phyloP scores from a whole-genome alignment of 805 yeast species.

The Wickerhamomyces tratensis region DNA sequence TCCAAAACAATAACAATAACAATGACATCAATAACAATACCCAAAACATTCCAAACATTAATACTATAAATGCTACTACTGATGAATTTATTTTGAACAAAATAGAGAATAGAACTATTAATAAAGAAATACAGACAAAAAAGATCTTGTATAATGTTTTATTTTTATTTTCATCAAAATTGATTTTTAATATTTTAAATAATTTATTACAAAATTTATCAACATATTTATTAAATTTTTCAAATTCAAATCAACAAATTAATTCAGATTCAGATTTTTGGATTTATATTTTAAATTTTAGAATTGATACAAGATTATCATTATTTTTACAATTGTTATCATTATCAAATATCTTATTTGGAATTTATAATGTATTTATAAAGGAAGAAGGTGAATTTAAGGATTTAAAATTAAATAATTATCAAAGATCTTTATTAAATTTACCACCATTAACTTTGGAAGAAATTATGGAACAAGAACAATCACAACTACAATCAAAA shows the following conservation, averaged over 20 bases:
- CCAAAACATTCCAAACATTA: too few relatives aligned
- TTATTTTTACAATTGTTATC: conserved; percentile 19
- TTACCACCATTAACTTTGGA: conserved; percentile 14
- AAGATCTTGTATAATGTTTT: conserved; percentile 23
- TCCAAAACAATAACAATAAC: too few relatives aligned
- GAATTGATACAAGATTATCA: conserved; percentile 13
- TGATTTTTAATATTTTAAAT: conserved; percentile 13
- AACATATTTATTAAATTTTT: conserved; percentile 5
- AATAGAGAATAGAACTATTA: conserved; percentile 25
- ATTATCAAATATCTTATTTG: conserved; percentile 19
- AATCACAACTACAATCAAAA: not conserved
- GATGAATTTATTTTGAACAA: conserved; percentile 6
- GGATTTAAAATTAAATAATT: conserved; percentile 21
- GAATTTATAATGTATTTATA: conserved; percentile 20
- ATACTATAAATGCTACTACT: too few relatives aligned
- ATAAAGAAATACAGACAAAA: conserved; percentile 30
- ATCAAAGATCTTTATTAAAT: conserved; percentile 26
- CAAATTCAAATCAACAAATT: conserved; percentile 10
- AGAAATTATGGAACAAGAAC: conserved; percentile 3
- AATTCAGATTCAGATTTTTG: conserved; percentile 8
- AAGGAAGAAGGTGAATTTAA: conserved; percentile 20
- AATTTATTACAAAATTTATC: conserved; percentile 10
- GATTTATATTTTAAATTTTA: conserved; percentile 4
- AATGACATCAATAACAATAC: too few relatives aligned
- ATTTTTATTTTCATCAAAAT: conserved; percentile 20